phyloP scores from a whole-genome alignment of 352 stramenopile genomes.

The Pythium biforme region DNA sequence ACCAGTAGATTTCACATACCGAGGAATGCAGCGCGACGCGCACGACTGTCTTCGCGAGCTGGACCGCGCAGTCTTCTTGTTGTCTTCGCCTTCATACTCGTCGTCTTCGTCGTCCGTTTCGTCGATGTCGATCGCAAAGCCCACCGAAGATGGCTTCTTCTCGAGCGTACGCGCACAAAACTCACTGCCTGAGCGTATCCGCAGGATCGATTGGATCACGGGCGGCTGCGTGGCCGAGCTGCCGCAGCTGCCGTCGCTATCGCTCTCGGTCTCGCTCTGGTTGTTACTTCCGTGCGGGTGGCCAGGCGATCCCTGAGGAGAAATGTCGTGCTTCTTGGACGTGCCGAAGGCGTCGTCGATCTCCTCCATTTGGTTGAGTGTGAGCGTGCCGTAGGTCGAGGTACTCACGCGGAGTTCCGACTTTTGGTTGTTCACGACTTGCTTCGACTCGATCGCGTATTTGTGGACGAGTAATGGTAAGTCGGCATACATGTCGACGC shows the following conservation, averaged over 20 bases:
- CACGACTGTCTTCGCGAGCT: conserved; percentile 31
- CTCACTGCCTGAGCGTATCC: conserved; percentile 39
- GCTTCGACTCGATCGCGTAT: conserved; percentile 13
- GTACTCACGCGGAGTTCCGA: neutral
- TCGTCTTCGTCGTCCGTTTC: conserved; percentile 44
- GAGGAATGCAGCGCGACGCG: conserved; percentile 52
- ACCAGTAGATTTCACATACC: conserved; percentile 26
- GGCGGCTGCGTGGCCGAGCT: conserved; percentile 19
- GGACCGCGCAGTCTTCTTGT: conserved; percentile 11
- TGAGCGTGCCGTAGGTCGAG: conserved; percentile 28
- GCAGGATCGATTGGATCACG: conserved; percentile 66
- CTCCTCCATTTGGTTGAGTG: conserved; percentile 17
- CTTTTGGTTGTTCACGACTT: conserved; percentile 7
- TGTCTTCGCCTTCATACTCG: conserved; percentile 26
- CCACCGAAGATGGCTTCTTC: conserved; percentile 67
- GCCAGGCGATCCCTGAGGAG: conserved; percentile 29
- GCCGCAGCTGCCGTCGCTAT: conserved; percentile 65
- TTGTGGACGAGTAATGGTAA: conserved; percentile 5
- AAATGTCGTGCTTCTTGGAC: conserved; percentile 1
- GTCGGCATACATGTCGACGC: neutral
- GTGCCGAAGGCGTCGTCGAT: neutral
- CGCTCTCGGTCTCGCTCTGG: conserved; percentile 80
- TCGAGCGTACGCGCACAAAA: conserved; percentile 41
- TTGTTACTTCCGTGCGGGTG: conserved; percentile 31
- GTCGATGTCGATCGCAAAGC: conserved; percentile 57